Percentiles rank a stretch among this genome's conserved stretches.
These are phyloP conservation scores for Ligustrum vulgare DNA, from an alignment of 257 asterid genomes.

Conservation along the genomic window DNA sequence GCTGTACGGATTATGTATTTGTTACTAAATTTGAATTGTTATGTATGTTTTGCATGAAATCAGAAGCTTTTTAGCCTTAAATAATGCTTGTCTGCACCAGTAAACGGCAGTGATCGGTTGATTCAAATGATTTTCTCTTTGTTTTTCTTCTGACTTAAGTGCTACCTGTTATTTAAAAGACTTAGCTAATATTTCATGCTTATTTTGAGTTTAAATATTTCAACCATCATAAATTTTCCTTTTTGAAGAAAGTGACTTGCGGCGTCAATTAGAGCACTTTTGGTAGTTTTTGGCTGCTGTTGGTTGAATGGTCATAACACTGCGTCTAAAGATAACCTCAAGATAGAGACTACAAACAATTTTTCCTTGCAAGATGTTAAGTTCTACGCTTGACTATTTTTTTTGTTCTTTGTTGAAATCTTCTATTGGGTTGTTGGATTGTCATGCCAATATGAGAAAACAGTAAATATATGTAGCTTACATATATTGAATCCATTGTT, in stretches of 20 bases:
- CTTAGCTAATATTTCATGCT: background rate
- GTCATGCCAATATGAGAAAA: background rate
- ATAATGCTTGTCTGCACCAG: background rate
- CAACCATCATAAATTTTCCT: background rate
- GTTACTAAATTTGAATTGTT: background rate
- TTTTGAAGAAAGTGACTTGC: background rate
- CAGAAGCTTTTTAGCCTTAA: background rate
- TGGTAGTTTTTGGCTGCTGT: background rate
- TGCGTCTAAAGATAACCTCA: background rate
- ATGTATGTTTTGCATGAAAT: background rate
- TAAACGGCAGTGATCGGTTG: background rate
- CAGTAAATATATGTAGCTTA: background rate
- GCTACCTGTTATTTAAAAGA: background rate
- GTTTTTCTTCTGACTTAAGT: background rate
- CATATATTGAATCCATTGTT: background rate
- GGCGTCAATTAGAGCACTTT: background rate
- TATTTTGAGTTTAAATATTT: background rate
- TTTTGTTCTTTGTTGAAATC: background rate
- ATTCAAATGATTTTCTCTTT: background rate
- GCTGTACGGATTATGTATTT: background rate
- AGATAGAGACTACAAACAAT: background rate
- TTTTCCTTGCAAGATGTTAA: background rate
- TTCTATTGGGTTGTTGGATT: background rate
- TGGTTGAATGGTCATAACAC: background rate
- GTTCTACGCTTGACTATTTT: background rate